Percentiles rank a stretch among this genome's conserved stretches.
Evolutionary conservation across 2,329 filamentous ascomycete genomes (phyloP).

Genomic region (Sclerotiophoma versabilis): DNA sequence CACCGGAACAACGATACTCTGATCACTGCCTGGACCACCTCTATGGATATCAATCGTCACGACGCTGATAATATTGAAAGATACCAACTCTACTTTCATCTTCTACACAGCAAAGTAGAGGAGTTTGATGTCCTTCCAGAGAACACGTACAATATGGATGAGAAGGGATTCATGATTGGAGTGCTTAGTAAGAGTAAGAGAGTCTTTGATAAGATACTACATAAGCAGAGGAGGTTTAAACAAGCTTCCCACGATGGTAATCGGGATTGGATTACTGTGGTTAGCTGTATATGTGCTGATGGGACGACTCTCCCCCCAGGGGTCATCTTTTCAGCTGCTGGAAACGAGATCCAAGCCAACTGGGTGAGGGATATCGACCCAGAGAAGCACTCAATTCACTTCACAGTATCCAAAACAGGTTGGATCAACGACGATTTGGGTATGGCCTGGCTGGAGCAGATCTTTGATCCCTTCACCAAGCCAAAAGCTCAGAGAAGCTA

Average conservation of each 20-base stretch:
- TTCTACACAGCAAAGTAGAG: neutral
- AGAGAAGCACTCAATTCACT: too few relatives aligned
- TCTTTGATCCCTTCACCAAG: too few relatives aligned
- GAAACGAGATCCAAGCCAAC: too few relatives aligned
- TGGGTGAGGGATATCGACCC: too few relatives aligned
- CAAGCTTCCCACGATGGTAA: neutral
- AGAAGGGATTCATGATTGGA: too few relatives aligned
- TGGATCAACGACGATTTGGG: too few relatives aligned
- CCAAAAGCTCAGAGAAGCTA: too few relatives aligned
- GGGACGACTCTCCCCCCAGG: too few relatives aligned
- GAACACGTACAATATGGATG: neutral
- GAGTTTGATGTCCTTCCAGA: neutral
- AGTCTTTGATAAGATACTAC: too few relatives aligned
- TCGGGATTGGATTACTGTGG: neutral
- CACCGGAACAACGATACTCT: neutral
- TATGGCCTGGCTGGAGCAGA: too few relatives aligned
- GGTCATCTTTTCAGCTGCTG: too few relatives aligned
- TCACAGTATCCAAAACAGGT: neutral
- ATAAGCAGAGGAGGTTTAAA: neutral
- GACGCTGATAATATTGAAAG: neutral
- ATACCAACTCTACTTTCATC: neutral
- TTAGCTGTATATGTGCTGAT: neutral
- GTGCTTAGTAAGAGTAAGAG: too few relatives aligned
- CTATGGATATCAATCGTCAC: neutral
- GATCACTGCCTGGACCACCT: neutral